Base-by-base conservation (phyloP, 768 basidiomycete species). In the Chlorophyllum brunneum region DNA sequence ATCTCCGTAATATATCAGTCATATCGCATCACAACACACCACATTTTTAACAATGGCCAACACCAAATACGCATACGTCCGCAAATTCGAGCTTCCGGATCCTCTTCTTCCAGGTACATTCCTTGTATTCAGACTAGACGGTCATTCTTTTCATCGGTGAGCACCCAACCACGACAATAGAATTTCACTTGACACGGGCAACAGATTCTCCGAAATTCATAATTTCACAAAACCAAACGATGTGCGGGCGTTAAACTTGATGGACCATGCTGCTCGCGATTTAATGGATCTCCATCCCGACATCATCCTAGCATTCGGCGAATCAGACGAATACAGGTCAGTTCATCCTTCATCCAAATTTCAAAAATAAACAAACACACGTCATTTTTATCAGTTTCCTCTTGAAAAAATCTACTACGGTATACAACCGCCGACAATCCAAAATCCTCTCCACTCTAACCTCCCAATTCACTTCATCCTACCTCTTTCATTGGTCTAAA, bases 271-370 rank as follows among this genome's bases (percentile, higher is more conserved):
- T 1, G 97, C 97, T 0, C 75, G 72, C 58, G 74, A 79, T 41
- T 75, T 94, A 37, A 90, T 99, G 90, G 72, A 82, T 26, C 84
- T 87, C 61, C 86, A 87, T 62, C 78, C 81, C 30, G 95, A 97
- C 63, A 81, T 97, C 52, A 73, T 91, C 10, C 76, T 97, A 16
- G 97, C 79, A 0, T 98, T 95, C 64, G 97, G 97, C 1, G 91
- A 99, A 72, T 97, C 94, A 16, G 97, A 99, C 65, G 97, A 99
- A 69, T 98, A 83, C 69, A 97, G 94, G 95, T 88, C 53, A 45
- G 74, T 61, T 20, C 26, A 1, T 45, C 13, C 23, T 38, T 18
- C 40, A 23, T 1, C 16, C n/a, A 36, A 24, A 6, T n/a, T 9
- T 33, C 43, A 22, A 33, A 18, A 42, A 43, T 44, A 51, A 26